phyloP scores from a whole-genome alignment of 2,329 filamentous ascomycete genomes.

The Passalora sequoiae region DNA sequence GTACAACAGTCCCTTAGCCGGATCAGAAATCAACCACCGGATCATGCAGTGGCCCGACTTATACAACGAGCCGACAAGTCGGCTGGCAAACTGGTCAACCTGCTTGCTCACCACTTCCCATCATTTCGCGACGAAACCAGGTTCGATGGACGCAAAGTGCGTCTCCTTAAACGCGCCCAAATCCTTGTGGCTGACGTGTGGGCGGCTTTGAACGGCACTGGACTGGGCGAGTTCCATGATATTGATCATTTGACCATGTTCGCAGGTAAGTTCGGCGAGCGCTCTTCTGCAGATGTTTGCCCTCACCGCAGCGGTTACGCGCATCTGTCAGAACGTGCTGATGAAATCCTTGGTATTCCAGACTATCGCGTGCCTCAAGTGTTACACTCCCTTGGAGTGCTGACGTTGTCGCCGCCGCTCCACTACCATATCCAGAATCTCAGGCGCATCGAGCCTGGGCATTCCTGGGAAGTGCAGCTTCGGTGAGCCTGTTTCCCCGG shows the following conservation, averaged over 20 bases:
- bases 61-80: slow-evolving; percentile 71
- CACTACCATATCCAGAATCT: slow-evolving; percentile 63
- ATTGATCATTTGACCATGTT: slow-evolving; percentile 98
- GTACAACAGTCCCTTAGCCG: slow-evolving; percentile 1
- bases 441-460: slow-evolving; percentile 63
- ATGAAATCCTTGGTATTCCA: slow-evolving; percentile 23
- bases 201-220: slow-evolving; percentile 84
- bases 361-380: slow-evolving; percentile 97
- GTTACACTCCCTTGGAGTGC: slow-evolving; percentile 72
- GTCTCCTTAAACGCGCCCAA: slow-evolving; percentile 88
- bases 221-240: slow-evolving; percentile 76
- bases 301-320: not conserved
- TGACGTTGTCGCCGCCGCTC: slow-evolving; percentile 78
- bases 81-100: slow-evolving; percentile 77
- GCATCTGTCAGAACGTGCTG: slow-evolving; percentile 5
- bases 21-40: slow-evolving; percentile 11
- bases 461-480: slow-evolving; percentile 78
- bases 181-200: slow-evolving; percentile 94
- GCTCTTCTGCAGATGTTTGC: not conserved
- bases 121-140: slow-evolving; percentile 78
- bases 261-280: slow-evolving; percentile 51
- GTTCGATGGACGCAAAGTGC: slow-evolving; percentile 70
- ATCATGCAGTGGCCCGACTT: slow-evolving; percentile 61
- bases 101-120: slow-evolving; percentile 72
- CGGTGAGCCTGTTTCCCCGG: slow-evolving; percentile 38